Percentiles rank a stretch among this genome's conserved stretches.
phyloP scores from a whole-genome alignment of 2,329 filamentous ascomycete genomes.

The Fusarium sororula region DNA sequence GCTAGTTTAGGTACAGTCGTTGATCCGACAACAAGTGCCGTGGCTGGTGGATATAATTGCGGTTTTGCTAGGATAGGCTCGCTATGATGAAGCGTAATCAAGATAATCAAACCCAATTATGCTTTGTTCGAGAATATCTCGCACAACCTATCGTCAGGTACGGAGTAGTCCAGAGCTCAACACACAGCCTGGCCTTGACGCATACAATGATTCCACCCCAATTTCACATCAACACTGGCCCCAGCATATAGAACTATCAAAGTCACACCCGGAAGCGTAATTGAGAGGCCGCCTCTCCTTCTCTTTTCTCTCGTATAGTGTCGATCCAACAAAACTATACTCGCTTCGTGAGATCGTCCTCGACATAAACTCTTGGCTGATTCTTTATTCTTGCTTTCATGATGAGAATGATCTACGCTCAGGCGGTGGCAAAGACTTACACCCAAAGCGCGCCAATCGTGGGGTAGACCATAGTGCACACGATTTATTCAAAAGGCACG shows the following conservation, averaged over 20 bases:
- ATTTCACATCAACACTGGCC: too few species aligned
- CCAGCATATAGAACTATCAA: neutral
- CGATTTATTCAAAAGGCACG: neutral
- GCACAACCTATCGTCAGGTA: neutral
- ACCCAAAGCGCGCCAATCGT: constrained; percentile 10
- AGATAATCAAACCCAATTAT: neutral
- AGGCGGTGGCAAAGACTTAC: neutral
- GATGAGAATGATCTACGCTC: neutral
- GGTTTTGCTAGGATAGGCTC: neutral
- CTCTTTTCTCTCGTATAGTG: neutral
- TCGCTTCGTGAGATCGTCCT: neutral
- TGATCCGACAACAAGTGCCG: neutral
- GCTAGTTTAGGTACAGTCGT: neutral
- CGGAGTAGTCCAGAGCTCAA: neutral
- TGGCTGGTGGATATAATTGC: neutral
- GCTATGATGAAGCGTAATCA: neutral
- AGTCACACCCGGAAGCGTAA: neutral
- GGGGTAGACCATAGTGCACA: neutral
- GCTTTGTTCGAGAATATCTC: neutral
- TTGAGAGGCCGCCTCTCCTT: neutral
- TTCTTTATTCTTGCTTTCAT: neutral
- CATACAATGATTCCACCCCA: too few species aligned
- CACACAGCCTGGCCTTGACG: neutral
- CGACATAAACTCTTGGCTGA: neutral
- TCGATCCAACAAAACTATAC: neutral